These are phyloP conservation scores for carrot (Daucus carota) DNA, from an alignment of 129 eudicot genomes.

Conservation along the genomic window DH1_v3.0 NC_030384.2:42724001-42724500, in stretches of 20 bases:
- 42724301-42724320: too few relatives aligned
- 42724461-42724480: not conserved
- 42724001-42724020: not conserved
- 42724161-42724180: not conserved
- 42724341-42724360: too few relatives aligned
- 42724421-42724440: too few relatives aligned
- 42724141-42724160: not conserved
- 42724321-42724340: too few relatives aligned
- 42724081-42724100: not conserved
- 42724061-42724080: not conserved
- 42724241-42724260: too few relatives aligned
- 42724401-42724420: too few relatives aligned
- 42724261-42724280: not conserved
- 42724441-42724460: not conserved
- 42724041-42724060: not conserved
- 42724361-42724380: too few relatives aligned
- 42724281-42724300: too few relatives aligned
- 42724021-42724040: not conserved
- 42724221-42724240: not conserved
- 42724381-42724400: too few relatives aligned
- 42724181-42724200: not conserved
- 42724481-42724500: not conserved
- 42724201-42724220: not conserved
- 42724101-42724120: not conserved
- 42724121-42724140: not conserved